Evolutionary conservation across 2,329 filamentous ascomycete genomes (phyloP).

Genomic region (Aureobasidium sp.): DNA sequence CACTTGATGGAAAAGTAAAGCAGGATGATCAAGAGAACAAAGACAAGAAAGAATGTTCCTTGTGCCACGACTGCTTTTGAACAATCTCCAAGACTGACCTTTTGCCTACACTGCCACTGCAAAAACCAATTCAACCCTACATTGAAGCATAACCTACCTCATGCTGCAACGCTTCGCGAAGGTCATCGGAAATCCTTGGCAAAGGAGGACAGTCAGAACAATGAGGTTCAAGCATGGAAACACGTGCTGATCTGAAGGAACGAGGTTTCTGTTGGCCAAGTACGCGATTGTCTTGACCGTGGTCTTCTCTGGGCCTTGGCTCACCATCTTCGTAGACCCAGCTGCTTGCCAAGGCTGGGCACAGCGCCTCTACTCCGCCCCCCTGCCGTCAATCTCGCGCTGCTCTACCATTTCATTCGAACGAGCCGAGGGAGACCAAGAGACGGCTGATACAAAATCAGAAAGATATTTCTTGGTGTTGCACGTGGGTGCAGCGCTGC

Average conservation of each 20-base stretch:
- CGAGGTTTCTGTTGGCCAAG: not conserved
- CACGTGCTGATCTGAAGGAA: slow-evolving; percentile 4
- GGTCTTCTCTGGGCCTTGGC: not conserved
- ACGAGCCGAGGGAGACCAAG: not conserved
- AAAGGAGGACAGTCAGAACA: not conserved
- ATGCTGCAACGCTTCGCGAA: slow-evolving; percentile 6
- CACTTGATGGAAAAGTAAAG: not conserved
- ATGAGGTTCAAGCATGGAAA: slow-evolving; percentile 10
- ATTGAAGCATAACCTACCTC: not conserved
- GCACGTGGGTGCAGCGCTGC: not conserved
- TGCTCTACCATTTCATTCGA: not conserved
- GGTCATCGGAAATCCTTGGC: slow-evolving; percentile 4
- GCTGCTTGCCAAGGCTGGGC: not conserved
- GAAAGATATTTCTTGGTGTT: not conserved
- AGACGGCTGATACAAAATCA: slow-evolving; percentile 2
- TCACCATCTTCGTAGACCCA: not conserved
- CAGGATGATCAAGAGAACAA: not conserved
- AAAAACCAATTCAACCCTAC: not conserved
- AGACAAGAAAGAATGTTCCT: not conserved
- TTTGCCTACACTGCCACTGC: slow-evolving; percentile 6
- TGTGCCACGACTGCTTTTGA: not conserved
- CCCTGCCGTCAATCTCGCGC: not conserved
- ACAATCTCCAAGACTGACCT: not conserved
- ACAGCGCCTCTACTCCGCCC: slow-evolving; percentile 2
- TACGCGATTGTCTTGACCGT: not conserved